Base-by-base conservation (phyloP, 2,329 filamentous ascomycete genomes). In the Trichoderma asperellum region DNA sequence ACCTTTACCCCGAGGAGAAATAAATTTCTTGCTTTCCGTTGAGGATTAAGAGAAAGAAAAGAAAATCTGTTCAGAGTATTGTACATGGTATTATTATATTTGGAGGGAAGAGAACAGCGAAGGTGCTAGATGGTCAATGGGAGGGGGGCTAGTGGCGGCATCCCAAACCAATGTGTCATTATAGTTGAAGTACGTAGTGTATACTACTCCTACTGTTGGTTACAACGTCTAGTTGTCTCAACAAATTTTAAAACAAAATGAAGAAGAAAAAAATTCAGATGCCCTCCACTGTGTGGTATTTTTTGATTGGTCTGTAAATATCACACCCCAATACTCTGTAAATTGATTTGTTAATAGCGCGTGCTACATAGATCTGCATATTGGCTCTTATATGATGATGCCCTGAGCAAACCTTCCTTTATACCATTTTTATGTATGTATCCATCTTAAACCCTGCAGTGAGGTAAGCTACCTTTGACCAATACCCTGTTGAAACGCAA, bases 1-100 rank as follows among this genome's bases (percentile, higher is more conserved):
- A 93, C 78, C 87, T 98, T 81, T 98, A 94, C 85, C 94, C 95
- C 70, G 87, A 89, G 80, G 80, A 81, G 77, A 79, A 84, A 78
- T 80, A 81, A 82, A 34, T 40, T 21, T 12, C 47, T 53, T 21
- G n/a, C 53, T 53, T 52, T 21, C 57, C 37, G 16, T 6, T 10
- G 43, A 62, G 32, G 60, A 32, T 49, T 49, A 32, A 64, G 43
- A 62, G 32, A 57, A 32, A 21, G 40, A 52, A 32, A 62, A 56
- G 49, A 58, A 57, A 27, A n/a, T 47, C 56, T 24, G 53, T 58
- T 64, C 53, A 73, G 72, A 68, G 70, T 72, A 72, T 76, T 81
- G 80, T 80, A 81, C 76, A 81, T 80, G 78, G 77, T 80, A 77
- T 73, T 69, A 77, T 73, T 69, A 74, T 72, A 68, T 35, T 53